Evolutionary conservation across 1,139 yeast species (phyloP).

Genomic region (Taphrina confusa): DNA sequence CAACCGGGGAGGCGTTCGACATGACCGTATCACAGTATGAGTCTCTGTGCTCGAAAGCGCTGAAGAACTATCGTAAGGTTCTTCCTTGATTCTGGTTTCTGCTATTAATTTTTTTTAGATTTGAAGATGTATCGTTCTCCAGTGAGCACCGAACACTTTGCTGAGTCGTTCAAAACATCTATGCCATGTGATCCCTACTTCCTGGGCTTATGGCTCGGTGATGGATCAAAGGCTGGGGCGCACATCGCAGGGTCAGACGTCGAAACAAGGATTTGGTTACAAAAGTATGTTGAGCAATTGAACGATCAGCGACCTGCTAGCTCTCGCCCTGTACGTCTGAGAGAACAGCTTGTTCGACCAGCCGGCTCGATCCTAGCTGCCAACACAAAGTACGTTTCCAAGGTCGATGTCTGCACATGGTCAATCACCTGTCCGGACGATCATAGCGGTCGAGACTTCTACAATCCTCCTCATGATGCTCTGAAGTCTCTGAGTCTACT

Average conservation of each 20-base stretch:
- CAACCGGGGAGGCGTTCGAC: background rate
- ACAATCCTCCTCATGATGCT: background rate
- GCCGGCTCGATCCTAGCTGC: background rate
- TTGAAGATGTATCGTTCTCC: background rate
- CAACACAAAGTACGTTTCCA: background rate
- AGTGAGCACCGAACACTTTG: background rate
- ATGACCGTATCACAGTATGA: background rate
- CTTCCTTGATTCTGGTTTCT: background rate
- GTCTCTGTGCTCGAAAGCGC: background rate
- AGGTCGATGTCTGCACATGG: background rate
- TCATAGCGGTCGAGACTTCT: background rate
- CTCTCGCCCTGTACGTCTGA: background rate
- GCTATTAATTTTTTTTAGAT: background rate
- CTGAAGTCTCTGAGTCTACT: background rate
- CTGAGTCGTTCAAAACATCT: background rate
- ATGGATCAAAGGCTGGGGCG: background rate
- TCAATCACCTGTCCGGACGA: background rate
- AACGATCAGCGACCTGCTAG: background rate
- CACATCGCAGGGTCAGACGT: background rate
- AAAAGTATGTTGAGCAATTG: background rate
- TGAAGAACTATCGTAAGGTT: background rate
- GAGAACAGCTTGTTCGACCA: background rate
- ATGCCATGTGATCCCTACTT: background rate
- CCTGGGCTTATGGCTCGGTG: conserved; percentile 1
- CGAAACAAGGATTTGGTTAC: background rate